Conservation (phyloP, 1,284 basidiomycete species). For the Anthracocystis walkeri region DNA sequence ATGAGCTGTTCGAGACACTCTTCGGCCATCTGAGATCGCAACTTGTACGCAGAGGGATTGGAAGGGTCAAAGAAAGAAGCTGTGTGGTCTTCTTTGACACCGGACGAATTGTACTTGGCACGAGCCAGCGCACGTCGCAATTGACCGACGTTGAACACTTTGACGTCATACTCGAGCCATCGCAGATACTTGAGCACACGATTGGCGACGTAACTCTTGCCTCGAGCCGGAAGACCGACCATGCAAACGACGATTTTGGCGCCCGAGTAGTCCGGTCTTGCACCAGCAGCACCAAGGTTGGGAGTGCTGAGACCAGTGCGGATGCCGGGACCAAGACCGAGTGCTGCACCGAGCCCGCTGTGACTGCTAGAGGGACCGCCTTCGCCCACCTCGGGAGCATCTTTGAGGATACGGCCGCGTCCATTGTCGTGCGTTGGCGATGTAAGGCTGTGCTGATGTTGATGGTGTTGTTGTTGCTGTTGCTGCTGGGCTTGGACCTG, state of each 20-base stretch:
- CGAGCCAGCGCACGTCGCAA: slow-evolving; percentile 87
- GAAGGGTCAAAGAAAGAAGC: slow-evolving; percentile 90
- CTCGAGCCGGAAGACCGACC: slow-evolving; percentile 74
- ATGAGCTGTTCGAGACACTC: slow-evolving; percentile 96
- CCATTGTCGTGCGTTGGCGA: slow-evolving; percentile 28
- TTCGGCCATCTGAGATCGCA: slow-evolving; percentile 85
- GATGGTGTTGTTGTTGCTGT: slow-evolving; percentile 22
- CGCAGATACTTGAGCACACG: slow-evolving; percentile 68
- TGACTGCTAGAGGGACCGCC: slow-evolving; percentile 39
- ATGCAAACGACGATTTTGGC: slow-evolving; percentile 98
- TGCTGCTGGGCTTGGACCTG: slow-evolving; percentile 29
- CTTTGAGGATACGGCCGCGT: slow-evolving; percentile 42
- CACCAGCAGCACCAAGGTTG: slow-evolving; percentile 74
- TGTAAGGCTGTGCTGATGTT: slow-evolving; percentile 7
- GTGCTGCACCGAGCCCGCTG: slow-evolving; percentile 44
- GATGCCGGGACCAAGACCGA: slow-evolving; percentile 45
- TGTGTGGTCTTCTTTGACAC: slow-evolving; percentile 88
- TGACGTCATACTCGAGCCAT: slow-evolving; percentile 98
- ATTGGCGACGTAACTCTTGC: slow-evolving; percentile 68
- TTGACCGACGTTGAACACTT: slow-evolving; percentile 99
- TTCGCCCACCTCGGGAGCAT: slow-evolving; percentile 50
- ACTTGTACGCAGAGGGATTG: slow-evolving; percentile 81
- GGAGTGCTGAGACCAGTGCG: slow-evolving; percentile 45
- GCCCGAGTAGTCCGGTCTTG: slow-evolving; percentile 96
- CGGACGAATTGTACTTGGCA: slow-evolving; percentile 77